Evolutionary conservation across 2,329 filamentous ascomycete species (phyloP), one percentile per base, ranked within the genome.

Genomic region (Lachnellula arida): DNA sequence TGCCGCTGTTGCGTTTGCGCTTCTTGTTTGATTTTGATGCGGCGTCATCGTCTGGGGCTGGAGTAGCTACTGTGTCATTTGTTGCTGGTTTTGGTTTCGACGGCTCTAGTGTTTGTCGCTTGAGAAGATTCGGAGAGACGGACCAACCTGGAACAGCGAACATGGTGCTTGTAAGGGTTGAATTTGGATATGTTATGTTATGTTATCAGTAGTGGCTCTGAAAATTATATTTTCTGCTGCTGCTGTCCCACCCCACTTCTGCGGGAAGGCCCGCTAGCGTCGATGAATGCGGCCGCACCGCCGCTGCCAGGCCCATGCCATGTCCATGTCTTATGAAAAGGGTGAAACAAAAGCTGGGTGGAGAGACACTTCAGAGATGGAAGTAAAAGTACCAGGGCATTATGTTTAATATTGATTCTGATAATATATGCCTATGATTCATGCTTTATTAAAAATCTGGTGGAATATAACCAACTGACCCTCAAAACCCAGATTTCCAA

Each of bases 131-230:
- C 59, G 86, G 81, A 54, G 89, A 84, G 37, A 97, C 79, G 40
- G 90, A 90, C 92, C 93, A 97, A 64, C 94, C 94, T 67, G 89
- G 89, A 32, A 97, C 92, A 9, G 91, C 87, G 72, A 97, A 97
- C 93, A 97, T 93, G 32, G 22, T 62, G 49, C 50, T 19, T 35
- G 34, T 48, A 25, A 25, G 19, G 22, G 35, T 9, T 39, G 23
- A 17, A 35, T 35, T 12, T 39, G 7, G 40, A 11, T 51, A 15
- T 32, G 7, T 14, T 8, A 17, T 17, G 2, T 12, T 40, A 6
- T 12, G n/a, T n/a, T n/a, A n/a, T n/a, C 25, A 12, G 35, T 39
- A 15, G 37, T 17, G 37, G 14, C 37, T 40, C 37, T 17, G 40
- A 32, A 43, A 51, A 23, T 35, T 42, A 50, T 56, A 56, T 56